These are phyloP conservation scores for Powellomyces hirtus DNA, from an alignment of 192 early-diverging fungal species.

Conservation along the genomic window DNA sequence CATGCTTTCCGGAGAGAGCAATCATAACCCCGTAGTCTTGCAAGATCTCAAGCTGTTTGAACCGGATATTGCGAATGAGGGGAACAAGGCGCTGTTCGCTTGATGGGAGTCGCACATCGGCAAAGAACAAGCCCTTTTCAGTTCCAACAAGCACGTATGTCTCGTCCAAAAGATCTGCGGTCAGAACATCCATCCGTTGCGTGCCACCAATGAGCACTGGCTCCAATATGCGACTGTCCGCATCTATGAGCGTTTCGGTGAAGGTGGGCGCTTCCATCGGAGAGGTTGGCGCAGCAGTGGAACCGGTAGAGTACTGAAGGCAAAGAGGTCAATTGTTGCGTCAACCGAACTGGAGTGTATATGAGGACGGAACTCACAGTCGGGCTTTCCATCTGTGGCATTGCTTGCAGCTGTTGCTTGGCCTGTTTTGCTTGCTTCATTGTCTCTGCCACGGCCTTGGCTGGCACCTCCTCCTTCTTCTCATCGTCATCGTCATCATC, in stretches of 20 bases:
- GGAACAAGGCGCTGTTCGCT: slow-evolving; percentile 42
- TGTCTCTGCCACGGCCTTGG: slow-evolving; percentile 44
- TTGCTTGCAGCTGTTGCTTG: slow-evolving; percentile 15
- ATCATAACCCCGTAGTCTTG: slow-evolving; percentile 57
- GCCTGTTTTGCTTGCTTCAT: slow-evolving; percentile 44
- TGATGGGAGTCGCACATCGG: slow-evolving; percentile 39
- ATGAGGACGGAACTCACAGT: too few species aligned
- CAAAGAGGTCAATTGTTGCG: too few species aligned
- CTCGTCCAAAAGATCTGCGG: slow-evolving; percentile 52
- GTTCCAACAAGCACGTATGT: slow-evolving; percentile 54
- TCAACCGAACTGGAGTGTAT: too few species aligned
- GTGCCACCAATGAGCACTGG: slow-evolving; percentile 36
- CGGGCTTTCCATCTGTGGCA: slow-evolving; percentile 18
- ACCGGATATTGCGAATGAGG: slow-evolving; percentile 54
- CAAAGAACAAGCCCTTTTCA: slow-evolving; percentile 53
- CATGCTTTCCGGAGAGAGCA: slow-evolving; percentile 58
- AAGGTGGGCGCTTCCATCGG: not conserved
- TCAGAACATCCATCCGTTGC: slow-evolving; percentile 40
- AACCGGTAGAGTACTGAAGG: too few species aligned
- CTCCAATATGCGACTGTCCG: slow-evolving; percentile 28
- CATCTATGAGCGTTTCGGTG: slow-evolving; percentile 8
- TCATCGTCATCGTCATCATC: slow-evolving; percentile 59
- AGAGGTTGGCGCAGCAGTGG: not conserved
- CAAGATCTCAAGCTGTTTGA: slow-evolving; percentile 56
- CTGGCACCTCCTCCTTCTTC: slow-evolving; percentile 42